Base-by-base conservation (phyloP, 106 monocot genomes). In the Dendrobium officinale region DNA sequence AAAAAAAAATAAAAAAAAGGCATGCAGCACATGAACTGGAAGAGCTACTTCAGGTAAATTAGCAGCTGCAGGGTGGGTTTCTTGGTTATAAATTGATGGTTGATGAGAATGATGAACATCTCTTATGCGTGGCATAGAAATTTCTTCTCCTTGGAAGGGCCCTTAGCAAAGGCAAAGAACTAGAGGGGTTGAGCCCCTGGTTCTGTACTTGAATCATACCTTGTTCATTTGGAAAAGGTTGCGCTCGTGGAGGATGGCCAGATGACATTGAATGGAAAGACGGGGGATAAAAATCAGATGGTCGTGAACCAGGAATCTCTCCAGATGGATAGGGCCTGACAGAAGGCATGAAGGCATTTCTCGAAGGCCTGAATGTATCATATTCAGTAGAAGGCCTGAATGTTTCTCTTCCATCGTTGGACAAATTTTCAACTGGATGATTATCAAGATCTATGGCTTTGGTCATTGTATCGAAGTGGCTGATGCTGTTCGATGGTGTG, bases 71-170 rank as follows among this genome's bases (percentile, higher is more conserved):
- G 82, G 78, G 42, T 61, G 37, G 37, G 37, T 78, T 31, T 88
- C 87, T 29, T 56, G 82, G 72, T 77, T 78, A 78, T 79, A 82
- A 45, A 82, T 24, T 81, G 83, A 73, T 66, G 79, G 88, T 51
- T 68, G 79, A 40, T 75, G 79, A 73, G 85, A 45, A 76, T 82
- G 89, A 79, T 77, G 72, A n/a, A 78, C 33, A 47, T 68, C 75
- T 64, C 75, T 80, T 20, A 70, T 41, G 22, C 49, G 74, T 29
- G 74, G 43, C 66, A 75, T 72, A 27, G 42, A 78, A 42, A 77
- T 75, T 55, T 88, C 83, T 55, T 88, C 83, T 20, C 49, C 70
- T n/a, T 75, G 67, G 45, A 83, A 78, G 31, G 77, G 76, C 26
- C 40, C 51, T 73, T 3, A 29, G 26, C 22, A 80, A 82, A 56